Percentiles rank a stretch among this genome's conserved stretches.
These are phyloP conservation scores for Saccharum officinarum DNA, from an alignment of 176 grass and related monocot species.

Conservation along the genomic window DNA sequence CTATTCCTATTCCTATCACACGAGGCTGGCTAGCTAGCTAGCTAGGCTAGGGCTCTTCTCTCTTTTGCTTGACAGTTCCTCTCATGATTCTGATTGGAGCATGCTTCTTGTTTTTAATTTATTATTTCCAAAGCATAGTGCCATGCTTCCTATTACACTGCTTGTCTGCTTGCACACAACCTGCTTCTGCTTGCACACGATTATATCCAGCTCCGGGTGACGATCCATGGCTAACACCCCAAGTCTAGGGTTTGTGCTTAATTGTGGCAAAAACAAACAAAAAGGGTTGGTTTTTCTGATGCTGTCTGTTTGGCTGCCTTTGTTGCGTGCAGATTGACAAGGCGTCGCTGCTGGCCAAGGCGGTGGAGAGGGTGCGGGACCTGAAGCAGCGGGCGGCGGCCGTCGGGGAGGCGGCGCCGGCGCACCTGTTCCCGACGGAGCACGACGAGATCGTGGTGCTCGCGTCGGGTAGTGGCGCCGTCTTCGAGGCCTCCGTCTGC, in stretches of 20 bases:
- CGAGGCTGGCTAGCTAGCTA: background rate
- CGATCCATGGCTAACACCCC: background rate
- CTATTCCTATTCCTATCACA: background rate
- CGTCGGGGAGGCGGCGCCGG: slow-evolving; percentile 49
- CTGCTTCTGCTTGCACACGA: background rate
- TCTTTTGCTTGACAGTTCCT: background rate
- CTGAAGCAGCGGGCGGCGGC: slow-evolving; percentile 77
- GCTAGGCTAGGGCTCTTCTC: slow-evolving; percentile 33
- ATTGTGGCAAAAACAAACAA: background rate
- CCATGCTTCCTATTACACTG: background rate
- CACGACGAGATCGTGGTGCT: slow-evolving; percentile 86
- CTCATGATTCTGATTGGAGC: slow-evolving; percentile 18
- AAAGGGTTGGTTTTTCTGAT: background rate
- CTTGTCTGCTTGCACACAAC: background rate
- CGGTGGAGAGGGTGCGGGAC: slow-evolving; percentile 82
- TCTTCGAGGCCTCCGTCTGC: slow-evolving; percentile 84
- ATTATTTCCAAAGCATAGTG: background rate
- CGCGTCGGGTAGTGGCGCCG: slow-evolving; percentile 39
- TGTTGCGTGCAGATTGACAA: slow-evolving; percentile 74
- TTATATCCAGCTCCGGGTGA: too few relatives aligned
- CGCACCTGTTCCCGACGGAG: slow-evolving; percentile 74
- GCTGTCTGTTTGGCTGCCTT: background rate
- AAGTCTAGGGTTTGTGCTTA: slow-evolving; percentile 24
- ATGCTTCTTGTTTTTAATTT: slow-evolving; percentile 11
- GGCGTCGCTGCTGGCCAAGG: slow-evolving; percentile 93